phyloP scores from a whole-genome alignment of 2,329 filamentous ascomycete species.

The Fusarium nelsonii region DNA sequence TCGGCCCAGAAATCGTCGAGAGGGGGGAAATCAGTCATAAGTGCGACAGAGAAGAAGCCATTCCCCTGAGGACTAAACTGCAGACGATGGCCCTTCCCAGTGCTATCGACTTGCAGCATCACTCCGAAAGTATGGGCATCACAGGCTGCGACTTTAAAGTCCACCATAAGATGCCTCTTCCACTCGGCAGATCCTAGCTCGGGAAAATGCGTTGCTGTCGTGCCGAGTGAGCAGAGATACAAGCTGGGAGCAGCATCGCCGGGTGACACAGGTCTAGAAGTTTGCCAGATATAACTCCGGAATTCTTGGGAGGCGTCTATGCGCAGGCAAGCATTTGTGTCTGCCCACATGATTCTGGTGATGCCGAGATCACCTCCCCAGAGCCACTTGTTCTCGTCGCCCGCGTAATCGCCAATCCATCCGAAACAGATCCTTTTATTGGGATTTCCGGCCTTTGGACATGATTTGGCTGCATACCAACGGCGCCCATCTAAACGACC shows the following conservation, averaged over 20 bases:
- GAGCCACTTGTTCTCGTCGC: constrained; percentile 53
- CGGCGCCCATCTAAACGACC: constrained; percentile 53
- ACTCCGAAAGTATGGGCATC: constrained; percentile 50
- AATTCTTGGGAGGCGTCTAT: constrained; percentile 45
- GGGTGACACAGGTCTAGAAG: constrained; percentile 36
- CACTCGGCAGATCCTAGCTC: constrained; percentile 38
- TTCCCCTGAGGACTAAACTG: constrained; percentile 41
- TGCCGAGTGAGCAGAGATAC: constrained; percentile 46
- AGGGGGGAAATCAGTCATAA: constrained; percentile 50
- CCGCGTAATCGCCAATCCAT: constrained; percentile 52
- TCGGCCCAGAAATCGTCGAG: constrained; percentile 57
- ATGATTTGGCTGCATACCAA: constrained; percentile 55
- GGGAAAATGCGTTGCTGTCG: constrained; percentile 45
- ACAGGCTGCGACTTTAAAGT: constrained; percentile 44
- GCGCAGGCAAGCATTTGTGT: constrained; percentile 44
- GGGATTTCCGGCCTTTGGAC: constrained; percentile 48
- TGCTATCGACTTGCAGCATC: constrained; percentile 47
- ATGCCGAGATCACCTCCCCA: constrained; percentile 54
- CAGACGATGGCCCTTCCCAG: constrained; percentile 47
- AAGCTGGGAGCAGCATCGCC: constrained; percentile 43
- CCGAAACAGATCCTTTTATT: constrained; percentile 52
- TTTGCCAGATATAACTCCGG: constrained; percentile 34
- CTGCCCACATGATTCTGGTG: constrained; percentile 50
- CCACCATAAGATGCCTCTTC: constrained; percentile 40
- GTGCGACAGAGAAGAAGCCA: constrained; percentile 47